Evolutionary conservation across 176 grass and related monocot species (phyloP).

Genomic region (Phoenix dactylifera): DNA sequence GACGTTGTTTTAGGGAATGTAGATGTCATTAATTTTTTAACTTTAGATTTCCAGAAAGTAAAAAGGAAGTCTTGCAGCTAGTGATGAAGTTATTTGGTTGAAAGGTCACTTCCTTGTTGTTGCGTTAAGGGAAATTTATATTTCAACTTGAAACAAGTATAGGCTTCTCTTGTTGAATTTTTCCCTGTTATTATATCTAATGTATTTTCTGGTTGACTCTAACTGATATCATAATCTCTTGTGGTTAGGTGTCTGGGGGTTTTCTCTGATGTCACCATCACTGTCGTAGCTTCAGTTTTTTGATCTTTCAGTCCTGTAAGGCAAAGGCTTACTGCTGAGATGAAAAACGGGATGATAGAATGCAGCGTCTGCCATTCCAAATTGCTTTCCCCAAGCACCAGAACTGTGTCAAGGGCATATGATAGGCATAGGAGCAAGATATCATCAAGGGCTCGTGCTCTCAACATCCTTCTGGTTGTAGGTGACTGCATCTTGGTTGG

Average conservation of each 20-base stretch:
- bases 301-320: constrained; percentile 9
- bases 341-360: constrained; percentile 4
- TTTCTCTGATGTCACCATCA: not conserved
- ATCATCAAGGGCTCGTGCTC: constrained; percentile 6
- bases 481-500: constrained; percentile 18
- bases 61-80: no score
- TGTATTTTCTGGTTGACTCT: not conserved
- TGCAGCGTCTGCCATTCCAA: constrained; percentile 10
- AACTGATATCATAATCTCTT: not conserved
- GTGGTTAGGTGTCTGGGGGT: not conserved
- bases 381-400: not conserved
- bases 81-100: no score
- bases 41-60: no score
- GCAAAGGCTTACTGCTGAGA: constrained; percentile 8
- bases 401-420: constrained; percentile 13
- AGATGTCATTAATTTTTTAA: no score
- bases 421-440: constrained; percentile 14
- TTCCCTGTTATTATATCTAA: not conserved
- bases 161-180: not conserved
- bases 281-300: not conserved
- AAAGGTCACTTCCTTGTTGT: no score
- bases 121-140: no score
- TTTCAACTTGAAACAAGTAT: no score
- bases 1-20: no score
- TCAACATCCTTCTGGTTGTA: constrained; percentile 8